A percentile compares a stretch with the other conserved stretches of the same genome.
Conservation (phyloP, 2,329 filamentous ascomycete genomes). For the Cytospora chrysosperma region DNA sequence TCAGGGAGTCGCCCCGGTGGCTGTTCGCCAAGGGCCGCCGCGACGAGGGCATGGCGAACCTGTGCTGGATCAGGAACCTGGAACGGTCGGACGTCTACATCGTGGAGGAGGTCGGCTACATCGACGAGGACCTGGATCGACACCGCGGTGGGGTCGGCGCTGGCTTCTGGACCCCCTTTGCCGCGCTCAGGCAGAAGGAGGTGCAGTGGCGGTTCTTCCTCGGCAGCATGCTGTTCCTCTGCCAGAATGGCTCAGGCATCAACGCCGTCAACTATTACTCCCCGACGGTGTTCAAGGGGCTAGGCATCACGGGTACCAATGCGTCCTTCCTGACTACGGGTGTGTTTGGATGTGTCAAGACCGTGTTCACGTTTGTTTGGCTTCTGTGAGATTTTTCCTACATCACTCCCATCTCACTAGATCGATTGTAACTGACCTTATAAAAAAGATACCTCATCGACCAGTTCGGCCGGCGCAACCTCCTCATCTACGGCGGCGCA, state of each 20-base stretch:
- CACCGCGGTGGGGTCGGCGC: constrained; percentile 62
- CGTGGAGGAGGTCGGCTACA: constrained; percentile 68
- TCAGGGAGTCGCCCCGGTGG: constrained; percentile 69
- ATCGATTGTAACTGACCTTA: neutral
- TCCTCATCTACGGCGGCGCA: constrained; percentile 62
- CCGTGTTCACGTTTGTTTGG: constrained; percentile 66
- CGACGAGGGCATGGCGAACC: constrained; percentile 56
- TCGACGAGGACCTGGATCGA: constrained; percentile 67
- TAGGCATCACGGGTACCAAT: constrained; percentile 47
- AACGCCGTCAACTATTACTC: constrained; percentile 78
- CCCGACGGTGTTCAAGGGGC: constrained; percentile 63
- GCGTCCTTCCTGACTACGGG: constrained; percentile 61
- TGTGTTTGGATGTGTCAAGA: constrained; percentile 77
- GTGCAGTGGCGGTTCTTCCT: constrained; percentile 72
- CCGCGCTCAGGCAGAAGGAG: constrained; percentile 52
- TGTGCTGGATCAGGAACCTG: constrained; percentile 66
- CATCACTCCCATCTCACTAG: constrained; percentile 34
- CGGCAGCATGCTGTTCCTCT: constrained; percentile 72
- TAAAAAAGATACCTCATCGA: constrained; percentile 60
- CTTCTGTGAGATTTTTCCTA: constrained; percentile 66
- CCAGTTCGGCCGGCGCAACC: constrained; percentile 50
- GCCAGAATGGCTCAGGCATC: constrained; percentile 75
- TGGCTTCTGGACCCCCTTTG: constrained; percentile 75
- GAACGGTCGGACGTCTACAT: constrained; percentile 61
- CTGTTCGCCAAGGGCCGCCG: constrained; percentile 61